A percentile compares a stretch with the other conserved stretches of the same genome.
phyloP scores from a whole-genome alignment of 2,329 filamentous ascomycete species.

The Camillea tinctor region DNA sequence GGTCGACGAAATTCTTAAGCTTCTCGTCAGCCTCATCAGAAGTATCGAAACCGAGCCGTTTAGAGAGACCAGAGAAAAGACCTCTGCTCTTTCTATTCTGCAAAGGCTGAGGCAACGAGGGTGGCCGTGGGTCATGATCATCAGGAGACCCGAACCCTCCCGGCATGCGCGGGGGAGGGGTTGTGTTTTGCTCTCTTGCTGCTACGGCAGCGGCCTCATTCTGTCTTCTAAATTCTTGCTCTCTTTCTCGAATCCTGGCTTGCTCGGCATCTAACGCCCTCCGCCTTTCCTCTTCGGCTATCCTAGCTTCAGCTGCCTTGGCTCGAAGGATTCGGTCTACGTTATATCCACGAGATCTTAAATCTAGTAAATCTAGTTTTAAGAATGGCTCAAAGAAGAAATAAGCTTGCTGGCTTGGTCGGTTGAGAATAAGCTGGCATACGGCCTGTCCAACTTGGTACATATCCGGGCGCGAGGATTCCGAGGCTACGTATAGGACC shows the following conservation, averaged over 20 bases:
- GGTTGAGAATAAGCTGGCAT: constrained; percentile 73
- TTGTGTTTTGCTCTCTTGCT: constrained; percentile 39
- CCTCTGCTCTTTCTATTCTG: constrained; percentile 49
- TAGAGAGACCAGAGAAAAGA: constrained; percentile 67
- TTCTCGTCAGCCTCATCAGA: constrained; percentile 43
- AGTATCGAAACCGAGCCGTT: constrained; percentile 65
- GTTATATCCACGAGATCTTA: constrained; percentile 90
- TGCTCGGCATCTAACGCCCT: constrained; percentile 73
- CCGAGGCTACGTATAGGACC: constrained; percentile 73
- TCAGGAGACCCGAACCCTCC: constrained; percentile 58
- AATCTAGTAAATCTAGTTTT: constrained; percentile 76
- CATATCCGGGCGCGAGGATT: constrained; percentile 65
- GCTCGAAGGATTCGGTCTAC: constrained; percentile 89
- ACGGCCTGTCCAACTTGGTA: constrained; percentile 91
- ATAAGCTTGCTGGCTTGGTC: constrained; percentile 84
- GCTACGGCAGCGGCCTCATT: constrained; percentile 40
- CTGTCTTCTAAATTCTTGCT: constrained; percentile 48
- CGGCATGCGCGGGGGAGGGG: constrained; percentile 62
- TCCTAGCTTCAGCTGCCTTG: constrained; percentile 81
- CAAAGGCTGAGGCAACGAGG: constrained; percentile 33
- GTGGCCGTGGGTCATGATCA: constrained; percentile 17
- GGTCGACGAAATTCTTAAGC: constrained; percentile 45
- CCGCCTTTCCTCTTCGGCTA: constrained; percentile 80
- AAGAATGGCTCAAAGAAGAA: constrained; percentile 90
- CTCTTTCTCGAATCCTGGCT: constrained; percentile 59